Evolutionary conservation across 306 rosid genomes (phyloP), one percentile per base, ranked within the genome.

Genomic region (Rosa lucieae): DNA sequence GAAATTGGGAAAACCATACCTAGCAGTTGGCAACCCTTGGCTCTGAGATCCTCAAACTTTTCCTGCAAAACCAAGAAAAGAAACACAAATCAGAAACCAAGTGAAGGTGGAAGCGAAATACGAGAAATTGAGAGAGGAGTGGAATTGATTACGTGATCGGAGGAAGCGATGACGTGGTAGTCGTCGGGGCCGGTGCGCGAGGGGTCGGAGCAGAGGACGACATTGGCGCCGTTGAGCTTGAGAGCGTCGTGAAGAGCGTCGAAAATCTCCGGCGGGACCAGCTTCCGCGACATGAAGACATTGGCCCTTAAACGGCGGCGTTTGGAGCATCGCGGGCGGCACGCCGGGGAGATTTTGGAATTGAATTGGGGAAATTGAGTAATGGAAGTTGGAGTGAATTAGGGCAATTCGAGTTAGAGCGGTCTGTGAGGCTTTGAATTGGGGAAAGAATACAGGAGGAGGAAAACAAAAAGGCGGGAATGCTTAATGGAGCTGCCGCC

Each of bases 241-340:
- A 95, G 91, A 20, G 96, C 92, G 77, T 94, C 97, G 80, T 91
- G 94, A 46, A 94, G 92, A 1, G 93, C 80, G 78, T 90, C 98
- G 90, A 92, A 95, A 47, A 92, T 79, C 87, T 92, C 97, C 0
- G 96, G 99, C 21, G 97, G 92, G 74, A 95, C 99, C 0, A 92
- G 91, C 83, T 91, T 95, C 52, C 98, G 89, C 56, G 99, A 95
- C 90, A 95, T 87, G 88, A 92, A 95, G 37, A 95, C 94, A 10
- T 84, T 89, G 15, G 91, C 97, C 98, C 21, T 81, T 81, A 86
- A 95, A 92, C 59, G 92, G n/a, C 80, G 89, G 89, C 62, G 89
- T 40, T 78, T 85, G 89, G 88, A 79, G 76, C 98, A 90, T 92
- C 83, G 26, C 67, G 55, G 69, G 17, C 4, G 40, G 52, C 15